Base-by-base conservation (phyloP, 495 filamentous ascomycete species). In the Antarctomyces pellizariae region DNA sequence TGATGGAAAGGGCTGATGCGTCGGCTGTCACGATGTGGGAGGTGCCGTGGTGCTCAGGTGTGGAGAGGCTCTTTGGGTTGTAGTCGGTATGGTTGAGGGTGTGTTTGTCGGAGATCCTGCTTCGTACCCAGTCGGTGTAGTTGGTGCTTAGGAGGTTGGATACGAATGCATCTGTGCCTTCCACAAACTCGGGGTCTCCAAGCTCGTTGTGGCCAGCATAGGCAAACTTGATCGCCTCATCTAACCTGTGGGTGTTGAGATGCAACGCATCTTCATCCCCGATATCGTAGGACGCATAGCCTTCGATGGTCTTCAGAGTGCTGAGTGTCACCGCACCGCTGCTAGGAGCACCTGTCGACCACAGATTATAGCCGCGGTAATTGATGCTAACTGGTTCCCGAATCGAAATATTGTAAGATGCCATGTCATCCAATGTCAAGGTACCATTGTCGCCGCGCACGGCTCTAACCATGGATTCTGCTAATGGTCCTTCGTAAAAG, bases 161-260 rank as follows among this genome's bases (percentile, higher is more conserved):
- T 37, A 83, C 58, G 36, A 68, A 82, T 13, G 52, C 43, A n/a
- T 57, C 45, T 30, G 84, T 47, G 4, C 64, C 65, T 2, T 49
- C 27, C 2, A 83, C 55, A 41, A 75, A 92, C 0, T 43, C 48
- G 0, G 83, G 83, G 44, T 93, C 83, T 9, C 79, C 83, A 1
- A 93, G 54, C 2, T 71, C 53, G 12, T 47, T 16, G 53, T 63
- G 48, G 48, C 62, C 71, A 57, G 46, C 83, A 44, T 91, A 92
- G 1, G 65, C 78, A 47, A 84, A 91, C 10, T 80, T 64, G 44
- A 86, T 79, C 2, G 75, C 72, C 49, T 93, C 83, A 33, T 78
- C 67, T 28, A 91, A 55, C 3, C 79, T 63, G 49, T 92, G 83
- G 2, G 70, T 71, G 11, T 65, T 82, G 1, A 69, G 31, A 29